Percentiles rank a stretch among this genome's conserved stretches.
These are phyloP conservation scores for Lactarius sp. DNA, from an alignment of 768 basidiomycete species.

Conservation along the genomic window DNA sequence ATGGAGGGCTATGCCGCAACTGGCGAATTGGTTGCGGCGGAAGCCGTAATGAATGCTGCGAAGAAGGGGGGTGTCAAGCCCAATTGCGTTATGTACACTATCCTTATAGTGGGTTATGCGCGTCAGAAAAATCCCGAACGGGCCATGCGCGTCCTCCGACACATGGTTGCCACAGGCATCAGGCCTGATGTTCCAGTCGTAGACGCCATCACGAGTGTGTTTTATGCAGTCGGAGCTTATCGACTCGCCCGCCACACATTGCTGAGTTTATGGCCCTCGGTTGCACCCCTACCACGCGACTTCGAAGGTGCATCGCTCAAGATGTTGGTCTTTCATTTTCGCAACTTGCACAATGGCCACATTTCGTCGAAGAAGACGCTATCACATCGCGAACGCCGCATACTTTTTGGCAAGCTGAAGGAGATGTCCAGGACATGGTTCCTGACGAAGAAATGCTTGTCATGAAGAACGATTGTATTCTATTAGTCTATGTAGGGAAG, in stretches of 20 bases:
- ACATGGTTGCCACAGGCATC: conserved; percentile 58
- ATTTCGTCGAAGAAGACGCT: conserved; percentile 27
- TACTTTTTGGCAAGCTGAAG: conserved; percentile 38
- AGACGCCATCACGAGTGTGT: conserved; percentile 66
- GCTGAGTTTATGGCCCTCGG: conserved; percentile 55
- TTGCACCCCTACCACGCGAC: conserved; percentile 55
- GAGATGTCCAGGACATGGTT: conserved; percentile 45
- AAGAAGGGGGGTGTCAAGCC: conserved; percentile 46
- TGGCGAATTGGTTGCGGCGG: conserved; percentile 58
- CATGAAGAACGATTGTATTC: conserved; percentile 9
- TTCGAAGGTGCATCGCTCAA: conserved; percentile 43
- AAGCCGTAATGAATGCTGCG: conserved; percentile 51
- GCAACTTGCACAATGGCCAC: conserved; percentile 32
- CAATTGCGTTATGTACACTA: conserved; percentile 69
- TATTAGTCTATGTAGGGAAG: conserved; percentile 3
- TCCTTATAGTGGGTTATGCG: conserved; percentile 67
- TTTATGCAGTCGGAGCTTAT: conserved; percentile 52
- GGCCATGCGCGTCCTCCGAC: conserved; percentile 52
- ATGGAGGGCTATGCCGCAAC: conserved; percentile 64
- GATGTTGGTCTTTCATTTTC: conserved; percentile 45
- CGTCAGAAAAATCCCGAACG: conserved; percentile 49
- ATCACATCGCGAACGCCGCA: conserved; percentile 34
- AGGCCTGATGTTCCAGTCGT: conserved; percentile 66
- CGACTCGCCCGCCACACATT: conserved; percentile 49
- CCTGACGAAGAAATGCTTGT: background rate